These are phyloP conservation scores for Kodamaea restingae DNA, from an alignment of 805 yeast species.

Conservation along the genomic window DNA sequence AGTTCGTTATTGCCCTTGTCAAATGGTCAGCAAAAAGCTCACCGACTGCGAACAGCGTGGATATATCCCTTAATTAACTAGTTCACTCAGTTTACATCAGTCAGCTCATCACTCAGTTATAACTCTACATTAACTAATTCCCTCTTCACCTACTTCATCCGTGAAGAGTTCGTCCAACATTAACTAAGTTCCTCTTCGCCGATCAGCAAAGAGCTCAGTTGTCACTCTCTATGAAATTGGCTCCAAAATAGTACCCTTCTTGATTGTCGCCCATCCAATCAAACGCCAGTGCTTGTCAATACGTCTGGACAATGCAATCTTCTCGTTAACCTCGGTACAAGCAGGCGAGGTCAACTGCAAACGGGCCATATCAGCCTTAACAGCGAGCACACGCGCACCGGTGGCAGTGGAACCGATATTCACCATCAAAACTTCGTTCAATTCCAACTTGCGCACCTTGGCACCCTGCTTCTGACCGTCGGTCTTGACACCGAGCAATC, in stretches of 20 bases:
- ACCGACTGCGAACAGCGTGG: too few relatives aligned
- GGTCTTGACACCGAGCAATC: conserved; percentile 96
- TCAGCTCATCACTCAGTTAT: too few relatives aligned
- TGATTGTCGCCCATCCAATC: conserved; percentile 99
- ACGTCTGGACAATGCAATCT: conserved; percentile 98
- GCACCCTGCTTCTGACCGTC: conserved; percentile 94
- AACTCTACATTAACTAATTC: too few relatives aligned
- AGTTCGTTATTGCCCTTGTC: too few relatives aligned
- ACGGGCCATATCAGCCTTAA: conserved; percentile 99
- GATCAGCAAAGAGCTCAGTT: too few relatives aligned
- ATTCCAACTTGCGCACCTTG: conserved; percentile 89
- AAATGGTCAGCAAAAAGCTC: too few relatives aligned
- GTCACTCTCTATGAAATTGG: conserved; percentile 52
- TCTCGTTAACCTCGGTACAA: conserved; percentile 96
- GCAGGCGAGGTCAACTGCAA: conserved; percentile 95
- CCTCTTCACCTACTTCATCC: too few relatives aligned
- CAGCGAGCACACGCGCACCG: conserved; percentile 98
- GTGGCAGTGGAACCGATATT: conserved; percentile 99
- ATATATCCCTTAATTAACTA: too few relatives aligned
- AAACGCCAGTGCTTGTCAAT: conserved; percentile 99
- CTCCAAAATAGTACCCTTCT: conserved; percentile 86
- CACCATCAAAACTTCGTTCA: conserved; percentile 96
- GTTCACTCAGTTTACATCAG: too few relatives aligned
- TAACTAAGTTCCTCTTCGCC: not conserved
- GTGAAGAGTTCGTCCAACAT: too few relatives aligned